A percentile compares a stretch with the other conserved stretches of the same genome.
phyloP scores from a whole-genome alignment of 2,329 filamentous ascomycete genomes.

The Fusarium protoensiforme region DNA sequence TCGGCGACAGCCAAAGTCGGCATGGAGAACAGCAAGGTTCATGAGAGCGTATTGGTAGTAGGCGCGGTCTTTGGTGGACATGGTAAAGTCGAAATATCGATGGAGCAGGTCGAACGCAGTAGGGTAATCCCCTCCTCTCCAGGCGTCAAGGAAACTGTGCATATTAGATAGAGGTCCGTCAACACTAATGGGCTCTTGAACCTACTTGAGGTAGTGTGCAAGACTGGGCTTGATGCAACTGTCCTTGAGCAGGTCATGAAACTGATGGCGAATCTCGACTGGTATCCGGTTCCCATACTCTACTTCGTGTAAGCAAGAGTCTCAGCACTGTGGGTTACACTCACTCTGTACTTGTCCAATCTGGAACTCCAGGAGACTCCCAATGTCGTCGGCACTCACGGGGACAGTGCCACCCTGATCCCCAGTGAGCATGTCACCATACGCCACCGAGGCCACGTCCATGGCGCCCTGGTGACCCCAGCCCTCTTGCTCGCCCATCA shows the following conservation, averaged over 20 bases:
- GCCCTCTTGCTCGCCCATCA: slow-evolving; percentile 61
- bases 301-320: slow-evolving; percentile 47
- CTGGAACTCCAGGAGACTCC: slow-evolving; percentile 86
- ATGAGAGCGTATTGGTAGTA: slow-evolving; percentile 96
- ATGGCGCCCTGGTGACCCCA: slow-evolving; percentile 58
- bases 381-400: slow-evolving; percentile 82
- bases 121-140: slow-evolving; percentile 90
- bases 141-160: slow-evolving; percentile 85
- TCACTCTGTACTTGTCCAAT: slow-evolving; percentile 86
- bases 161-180: slow-evolving; percentile 15
- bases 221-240: slow-evolving; percentile 77
- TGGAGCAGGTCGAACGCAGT: slow-evolving; percentile 92
- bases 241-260: slow-evolving; percentile 75
- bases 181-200: neutral
- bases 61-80: slow-evolving; percentile 83
- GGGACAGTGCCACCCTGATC: slow-evolving; percentile 54
- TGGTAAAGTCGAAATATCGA: slow-evolving; percentile 96
- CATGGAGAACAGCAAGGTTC: slow-evolving; percentile 92
- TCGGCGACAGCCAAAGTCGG: slow-evolving; percentile 90
- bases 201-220: slow-evolving; percentile 77
- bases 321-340: slow-evolving; percentile 33
- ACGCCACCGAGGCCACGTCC: slow-evolving; percentile 59
- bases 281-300: slow-evolving; percentile 83
- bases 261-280: slow-evolving; percentile 75
- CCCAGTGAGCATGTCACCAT: slow-evolving; percentile 64